Evolutionary conservation across 257 asterid genomes (phyloP), one percentile per base, ranked within the genome.

Genomic region (Henckelia pumila): DNA sequence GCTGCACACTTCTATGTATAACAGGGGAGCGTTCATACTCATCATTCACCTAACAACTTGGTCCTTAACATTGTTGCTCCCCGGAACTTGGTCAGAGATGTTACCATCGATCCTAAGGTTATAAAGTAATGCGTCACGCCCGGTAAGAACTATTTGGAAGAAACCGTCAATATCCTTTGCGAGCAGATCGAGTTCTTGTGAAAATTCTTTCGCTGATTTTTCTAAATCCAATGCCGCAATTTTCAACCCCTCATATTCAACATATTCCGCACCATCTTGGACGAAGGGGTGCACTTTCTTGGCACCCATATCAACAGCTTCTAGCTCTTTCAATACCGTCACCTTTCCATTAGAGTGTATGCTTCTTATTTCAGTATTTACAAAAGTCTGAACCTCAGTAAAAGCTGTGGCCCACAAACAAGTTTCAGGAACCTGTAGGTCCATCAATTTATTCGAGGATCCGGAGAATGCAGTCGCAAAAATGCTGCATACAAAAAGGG

Each of bases 381-480:
- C 76, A 75, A 76, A 79, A 59, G 53, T 62, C 71, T 72, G 92
- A 23, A 92, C 73, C 68, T 86, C 82, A n/a, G 67, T 60, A 71
- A 80, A 92, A 17, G 87, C 83, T 24, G 63, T 76, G 1, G 91
- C 80, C 98, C 98, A 92, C 63, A 77, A 50, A 77, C 68, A 81
- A 21, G 80, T 37, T 67, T 77, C 89, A 0, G 71, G 70, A 63
- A 80, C 84, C 25, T 74, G 78, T 8, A 84, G 61, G 77, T 92
- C 91, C 66, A 76, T 59, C 77, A 92, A 64, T 76, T 85, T 92
- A 55, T 79, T 72, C 9, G 88, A 75, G 14, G 95, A 87, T 60
- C 96, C 95, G 0, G 88, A 87, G 71, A 92, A 85, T 10, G 89
- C 80, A 35, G 85, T 87, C 56, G 87, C 88, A 75, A 88, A 83